Evolutionary conservation across 805 yeast species (phyloP), one percentile per base, ranked within the genome.

Genomic region (Citeromyces matritensis): DNA sequence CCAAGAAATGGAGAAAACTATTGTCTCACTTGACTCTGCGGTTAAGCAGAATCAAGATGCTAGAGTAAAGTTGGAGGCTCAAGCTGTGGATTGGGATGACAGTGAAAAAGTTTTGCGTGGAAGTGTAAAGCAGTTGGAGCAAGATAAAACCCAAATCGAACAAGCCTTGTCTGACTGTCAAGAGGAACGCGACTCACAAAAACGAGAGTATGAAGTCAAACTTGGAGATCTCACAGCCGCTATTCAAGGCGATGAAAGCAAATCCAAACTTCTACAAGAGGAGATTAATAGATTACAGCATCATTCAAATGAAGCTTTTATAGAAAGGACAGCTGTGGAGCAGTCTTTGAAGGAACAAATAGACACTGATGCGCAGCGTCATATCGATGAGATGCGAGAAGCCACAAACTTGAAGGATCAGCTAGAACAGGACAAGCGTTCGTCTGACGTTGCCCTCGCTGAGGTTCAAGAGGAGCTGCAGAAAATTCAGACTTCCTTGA

Each of bases 171-270:
- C 17, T 10, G 15, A 7, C n/a, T 19, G 17, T 11, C 21, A 26
- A 19, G 13, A 47, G 10, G n/a, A 23, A 28, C 12, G 23, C 24
- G 29, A 59, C 68, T 1, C 63, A 55, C 11, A 67, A 19, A 10
- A 24, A 10, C 5, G 26, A 10, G 38, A 39, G 1, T 44, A 70
- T 11, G 68, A 69, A 2, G 37, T 42, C 4, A 47, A 48, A 23
- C 38, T 55, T 13, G 50, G 43, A 23, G 39, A 40, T 9, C 36
- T 52, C 28, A 45, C 49, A n/a, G n/a, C n/a, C n/a, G n/a, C n/a
- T n/a, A n/a, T n/a, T n/a, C n/a, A n/a, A n/a, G n/a, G n/a, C n/a
- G n/a, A n/a, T n/a, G n/a, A n/a, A n/a, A n/a, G n/a, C n/a, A n/a
- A n/a, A n/a, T n/a, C n/a, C n/a, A n/a, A n/a, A n/a, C n/a, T n/a